These are phyloP conservation scores for Pythium rishiriense DNA, from an alignment of 352 stramenopile species.

Conservation along the genomic window DNA sequence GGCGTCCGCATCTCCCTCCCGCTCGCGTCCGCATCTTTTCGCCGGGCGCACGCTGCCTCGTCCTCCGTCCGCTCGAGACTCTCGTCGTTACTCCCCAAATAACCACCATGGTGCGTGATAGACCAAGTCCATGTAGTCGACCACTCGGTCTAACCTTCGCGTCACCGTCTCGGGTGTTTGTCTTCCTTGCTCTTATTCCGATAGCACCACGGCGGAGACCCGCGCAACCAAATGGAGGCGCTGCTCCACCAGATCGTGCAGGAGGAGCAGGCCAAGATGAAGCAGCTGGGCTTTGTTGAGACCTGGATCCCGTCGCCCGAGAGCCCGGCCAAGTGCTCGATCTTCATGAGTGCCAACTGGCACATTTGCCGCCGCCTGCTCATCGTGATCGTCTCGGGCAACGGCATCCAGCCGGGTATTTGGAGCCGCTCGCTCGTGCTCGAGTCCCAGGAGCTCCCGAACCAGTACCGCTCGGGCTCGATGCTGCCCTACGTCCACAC, in stretches of 20 bases:
- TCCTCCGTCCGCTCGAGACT: not conserved
- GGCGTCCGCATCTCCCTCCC: not conserved
- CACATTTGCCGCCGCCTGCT: slow-evolving; percentile 74
- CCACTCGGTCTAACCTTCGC: slow-evolving; percentile 13
- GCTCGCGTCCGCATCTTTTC: not conserved
- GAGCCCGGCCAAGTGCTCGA: slow-evolving; percentile 61
- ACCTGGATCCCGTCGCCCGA: slow-evolving; percentile 76
- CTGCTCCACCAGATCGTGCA: slow-evolving; percentile 84
- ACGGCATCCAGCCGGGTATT: slow-evolving; percentile 84
- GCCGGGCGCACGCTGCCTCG: not conserved
- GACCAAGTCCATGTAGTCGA: no score
- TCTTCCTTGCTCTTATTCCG: not conserved
- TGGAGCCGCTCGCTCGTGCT: slow-evolving; percentile 85
- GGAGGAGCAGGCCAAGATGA: slow-evolving; percentile 86
- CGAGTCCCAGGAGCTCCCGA: slow-evolving; percentile 60
- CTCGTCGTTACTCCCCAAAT: not conserved
- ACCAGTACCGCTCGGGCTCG: slow-evolving; percentile 82
- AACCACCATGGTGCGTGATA: slow-evolving; percentile 3
- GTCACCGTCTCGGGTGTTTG: not conserved
- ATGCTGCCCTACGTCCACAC: slow-evolving; percentile 85
- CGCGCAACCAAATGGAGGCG: slow-evolving; percentile 68
- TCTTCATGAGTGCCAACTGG: slow-evolving; percentile 87
- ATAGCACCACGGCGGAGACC: slow-evolving; percentile 43
- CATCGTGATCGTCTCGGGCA: slow-evolving; percentile 78
- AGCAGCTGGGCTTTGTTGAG: slow-evolving; percentile 81